A percentile compares a stretch with the other conserved stretches of the same genome.
phyloP scores from a whole-genome alignment of 2,329 filamentous ascomycete species.

The Diaporthe citrichinensis region DNA sequence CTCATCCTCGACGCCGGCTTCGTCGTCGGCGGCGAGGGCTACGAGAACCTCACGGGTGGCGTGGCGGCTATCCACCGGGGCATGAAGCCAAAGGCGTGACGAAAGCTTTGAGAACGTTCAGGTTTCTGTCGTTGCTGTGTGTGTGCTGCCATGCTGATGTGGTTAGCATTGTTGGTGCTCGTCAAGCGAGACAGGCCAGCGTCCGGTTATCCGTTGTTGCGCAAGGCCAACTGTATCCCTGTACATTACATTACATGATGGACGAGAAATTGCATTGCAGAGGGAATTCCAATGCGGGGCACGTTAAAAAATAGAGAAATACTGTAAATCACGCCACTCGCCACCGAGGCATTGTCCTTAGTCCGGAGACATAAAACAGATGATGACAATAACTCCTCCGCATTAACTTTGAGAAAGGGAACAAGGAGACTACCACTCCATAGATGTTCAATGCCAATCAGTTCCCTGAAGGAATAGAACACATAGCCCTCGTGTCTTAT shows the following conservation, averaged over 20 bases:
- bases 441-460: background rate
- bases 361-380: background rate
- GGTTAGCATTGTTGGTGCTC: background rate
- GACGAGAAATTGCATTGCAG: background rate
- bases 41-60: conserved; percentile 91
- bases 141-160: background rate
- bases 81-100: conserved; percentile 77
- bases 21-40: conserved; percentile 83
- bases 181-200: background rate
- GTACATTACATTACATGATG: conserved; percentile 25
- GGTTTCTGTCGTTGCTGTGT: background rate
- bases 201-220: background rate
- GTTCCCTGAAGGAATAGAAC: too few species aligned
- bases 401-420: too few species aligned
- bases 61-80: conserved; percentile 98
- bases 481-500: background rate
- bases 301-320: background rate
- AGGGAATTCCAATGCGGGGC: background rate
- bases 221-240: background rate
- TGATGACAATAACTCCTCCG: too few species aligned
- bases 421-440: background rate
- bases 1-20: conserved; percentile 92
- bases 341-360: background rate
- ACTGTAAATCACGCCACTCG: conserved; percentile 18
- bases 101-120: background rate